phyloP scores from a whole-genome alignment of 257 asterid species.

The Ilex asprella region DNA sequence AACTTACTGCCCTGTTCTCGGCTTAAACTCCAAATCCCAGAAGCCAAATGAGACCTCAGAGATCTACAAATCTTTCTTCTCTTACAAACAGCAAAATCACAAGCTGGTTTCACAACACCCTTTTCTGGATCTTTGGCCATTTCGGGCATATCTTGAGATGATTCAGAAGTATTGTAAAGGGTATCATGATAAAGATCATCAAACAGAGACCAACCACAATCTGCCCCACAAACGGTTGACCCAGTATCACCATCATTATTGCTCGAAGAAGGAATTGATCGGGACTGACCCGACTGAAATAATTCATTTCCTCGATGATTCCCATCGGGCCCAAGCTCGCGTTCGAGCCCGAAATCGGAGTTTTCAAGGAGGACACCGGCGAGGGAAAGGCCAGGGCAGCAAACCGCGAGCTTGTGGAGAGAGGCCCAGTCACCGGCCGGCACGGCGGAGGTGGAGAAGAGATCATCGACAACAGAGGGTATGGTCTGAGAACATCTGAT shows the following conservation, averaged over 20 bases:
- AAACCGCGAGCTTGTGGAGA: slow-evolving; percentile 80
- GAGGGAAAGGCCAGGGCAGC: slow-evolving; percentile 83
- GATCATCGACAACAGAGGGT: slow-evolving; percentile 72
- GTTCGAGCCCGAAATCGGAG: slow-evolving; percentile 87
- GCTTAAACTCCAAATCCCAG: slow-evolving; percentile 71
- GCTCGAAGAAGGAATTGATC: slow-evolving; percentile 27
- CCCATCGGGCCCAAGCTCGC: slow-evolving; percentile 84
- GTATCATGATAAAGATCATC: slow-evolving; percentile 83
- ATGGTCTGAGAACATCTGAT: slow-evolving; percentile 59
- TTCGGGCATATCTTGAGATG: slow-evolving; percentile 20
- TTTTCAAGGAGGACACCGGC: slow-evolving; percentile 84
- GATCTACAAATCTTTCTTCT: slow-evolving; percentile 44
- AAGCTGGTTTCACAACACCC: slow-evolving; percentile 12
- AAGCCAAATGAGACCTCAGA: slow-evolving; percentile 54
- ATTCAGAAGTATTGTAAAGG: slow-evolving; percentile 50
- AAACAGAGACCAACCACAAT: slow-evolving; percentile 72
- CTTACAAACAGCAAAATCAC: slow-evolving; percentile 20
- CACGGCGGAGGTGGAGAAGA: slow-evolving; percentile 23
- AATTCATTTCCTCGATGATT: slow-evolving; percentile 10
- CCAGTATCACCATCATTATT: slow-evolving; percentile 10
- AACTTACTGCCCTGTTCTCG: slow-evolving; percentile 81
- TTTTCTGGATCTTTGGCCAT: slow-evolving; percentile 15
- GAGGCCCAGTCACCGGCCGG: slow-evolving; percentile 67
- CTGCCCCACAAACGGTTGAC: slow-evolving; percentile 23
- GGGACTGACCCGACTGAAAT: slow-evolving; percentile 7